These are phyloP conservation scores for Fusarium xyrophilum DNA, from an alignment of 2,329 filamentous ascomycete genomes.

Conservation along the genomic window DNA sequence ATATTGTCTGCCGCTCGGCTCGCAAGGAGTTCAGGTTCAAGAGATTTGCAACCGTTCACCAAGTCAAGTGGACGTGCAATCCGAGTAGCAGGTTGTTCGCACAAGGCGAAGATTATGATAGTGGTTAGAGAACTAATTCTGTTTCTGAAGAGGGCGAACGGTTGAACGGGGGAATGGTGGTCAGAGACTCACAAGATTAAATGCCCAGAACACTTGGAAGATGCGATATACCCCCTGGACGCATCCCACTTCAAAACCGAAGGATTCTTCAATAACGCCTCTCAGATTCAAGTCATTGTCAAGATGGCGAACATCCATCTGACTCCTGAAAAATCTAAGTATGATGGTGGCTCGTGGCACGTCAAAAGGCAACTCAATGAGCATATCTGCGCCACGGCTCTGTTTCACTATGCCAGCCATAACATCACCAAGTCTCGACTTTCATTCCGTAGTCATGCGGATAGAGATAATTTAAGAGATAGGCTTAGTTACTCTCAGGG, in stretches of 20 bases:
- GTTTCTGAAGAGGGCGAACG: neutral
- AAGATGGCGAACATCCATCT: slow-evolving; percentile 69
- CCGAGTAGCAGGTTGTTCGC: neutral
- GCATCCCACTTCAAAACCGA: slow-evolving; percentile 31
- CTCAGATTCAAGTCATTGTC: slow-evolving; percentile 65
- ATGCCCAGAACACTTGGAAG: slow-evolving; percentile 1
- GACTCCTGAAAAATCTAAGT: slow-evolving; percentile 63
- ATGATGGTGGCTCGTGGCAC: slow-evolving; percentile 61
- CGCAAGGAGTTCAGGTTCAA: neutral
- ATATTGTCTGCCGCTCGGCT: slow-evolving; percentile 44
- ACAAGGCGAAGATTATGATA: neutral
- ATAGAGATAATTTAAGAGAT: slow-evolving; percentile 40
- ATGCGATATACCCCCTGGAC: slow-evolving; percentile 13
- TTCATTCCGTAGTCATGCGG: slow-evolving; percentile 54
- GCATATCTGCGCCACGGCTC: slow-evolving; percentile 66
- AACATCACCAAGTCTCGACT: slow-evolving; percentile 64
- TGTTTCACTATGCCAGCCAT: slow-evolving; percentile 67
- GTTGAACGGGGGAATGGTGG: neutral
- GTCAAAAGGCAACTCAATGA: slow-evolving; percentile 66
- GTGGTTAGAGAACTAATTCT: too few species aligned
- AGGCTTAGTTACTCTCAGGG: slow-evolving; percentile 43
- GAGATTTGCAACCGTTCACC: neutral
- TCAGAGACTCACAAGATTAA: slow-evolving; percentile 8
- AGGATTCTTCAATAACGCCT: slow-evolving; percentile 40
- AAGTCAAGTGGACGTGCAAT: slow-evolving; percentile 39